Conservation (phyloP, 495 filamentous ascomycete genomes). For the Trichoderma gamsii region DNA sequence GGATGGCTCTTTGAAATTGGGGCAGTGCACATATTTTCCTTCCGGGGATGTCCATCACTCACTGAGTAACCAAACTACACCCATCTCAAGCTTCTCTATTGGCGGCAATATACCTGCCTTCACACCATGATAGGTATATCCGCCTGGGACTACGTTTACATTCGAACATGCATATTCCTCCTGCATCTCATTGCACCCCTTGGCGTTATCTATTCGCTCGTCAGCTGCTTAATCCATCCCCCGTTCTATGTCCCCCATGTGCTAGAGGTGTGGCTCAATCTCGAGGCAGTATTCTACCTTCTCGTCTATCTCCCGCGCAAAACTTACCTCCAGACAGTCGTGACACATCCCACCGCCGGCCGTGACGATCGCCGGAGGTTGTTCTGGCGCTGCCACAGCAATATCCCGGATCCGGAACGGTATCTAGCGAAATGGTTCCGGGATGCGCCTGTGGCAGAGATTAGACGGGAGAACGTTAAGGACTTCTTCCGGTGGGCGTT, state of each 20-base stretch:
- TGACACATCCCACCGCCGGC: constrained; percentile 32
- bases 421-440: constrained; percentile 52
- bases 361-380: constrained; percentile 33
- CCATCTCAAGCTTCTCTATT: too few species aligned
- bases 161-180: constrained; percentile 1
- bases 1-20: too few species aligned
- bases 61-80: too few species aligned
- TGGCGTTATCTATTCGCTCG: constrained; percentile 5
- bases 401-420: constrained; percentile 44
- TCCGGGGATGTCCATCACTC: too few species aligned
- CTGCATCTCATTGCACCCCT: neutral
- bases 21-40: too few species aligned
- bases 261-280: neutral
- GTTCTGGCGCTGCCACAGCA: constrained; percentile 42
- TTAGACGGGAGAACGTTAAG: too few species aligned
- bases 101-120: too few species aligned
- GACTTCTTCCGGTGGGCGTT: too few species aligned
- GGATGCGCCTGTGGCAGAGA: too few species aligned
- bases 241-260: neutral
- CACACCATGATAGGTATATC: too few species aligned
- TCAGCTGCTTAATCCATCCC: neutral
- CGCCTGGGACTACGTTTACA: neutral
- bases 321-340: constrained; percentile 33
- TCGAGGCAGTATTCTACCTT: constrained; percentile 38
- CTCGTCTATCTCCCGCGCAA: constrained; percentile 37